These are phyloP conservation scores for Leptographium galeiforme DNA, from an alignment of 2,329 filamentous ascomycete species.

Conservation along the genomic window DNA sequence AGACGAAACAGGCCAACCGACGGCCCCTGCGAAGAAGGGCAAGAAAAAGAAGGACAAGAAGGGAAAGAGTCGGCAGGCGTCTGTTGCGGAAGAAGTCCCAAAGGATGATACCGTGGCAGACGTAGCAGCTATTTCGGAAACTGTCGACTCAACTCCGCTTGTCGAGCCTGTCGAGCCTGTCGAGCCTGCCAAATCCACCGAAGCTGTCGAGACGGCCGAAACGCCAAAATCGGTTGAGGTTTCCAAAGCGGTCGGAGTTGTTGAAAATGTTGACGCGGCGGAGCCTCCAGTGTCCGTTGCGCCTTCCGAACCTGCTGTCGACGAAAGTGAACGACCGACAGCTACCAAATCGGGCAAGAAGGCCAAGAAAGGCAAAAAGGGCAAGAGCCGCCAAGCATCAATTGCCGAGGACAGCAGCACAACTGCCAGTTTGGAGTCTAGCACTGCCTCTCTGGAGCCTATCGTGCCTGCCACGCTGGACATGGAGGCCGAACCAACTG, in stretches of 20 bases:
- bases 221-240: background rate
- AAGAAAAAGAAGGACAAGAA: slow-evolving; percentile 2
- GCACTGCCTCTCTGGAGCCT: background rate
- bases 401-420: background rate
- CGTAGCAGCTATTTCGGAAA: background rate
- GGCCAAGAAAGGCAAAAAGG: slow-evolving; percentile 2
- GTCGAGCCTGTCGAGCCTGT: background rate
- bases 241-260: background rate
- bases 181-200: slow-evolving; percentile 7
- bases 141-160: background rate
- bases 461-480: background rate
- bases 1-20: background rate
- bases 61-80: background rate
- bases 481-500: too few species aligned
- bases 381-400: background rate
- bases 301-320: background rate
- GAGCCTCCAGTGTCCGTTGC: background rate
- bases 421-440: background rate
- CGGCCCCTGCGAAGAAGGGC: background rate
- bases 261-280: background rate
- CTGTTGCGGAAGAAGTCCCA: background rate
- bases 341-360: background rate
- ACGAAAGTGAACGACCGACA: background rate
- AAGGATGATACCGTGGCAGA: background rate
- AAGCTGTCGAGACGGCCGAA: background rate